Base-by-base conservation (phyloP, 2,329 filamentous ascomycete genomes). In the Hypoxylon sp. region DNA sequence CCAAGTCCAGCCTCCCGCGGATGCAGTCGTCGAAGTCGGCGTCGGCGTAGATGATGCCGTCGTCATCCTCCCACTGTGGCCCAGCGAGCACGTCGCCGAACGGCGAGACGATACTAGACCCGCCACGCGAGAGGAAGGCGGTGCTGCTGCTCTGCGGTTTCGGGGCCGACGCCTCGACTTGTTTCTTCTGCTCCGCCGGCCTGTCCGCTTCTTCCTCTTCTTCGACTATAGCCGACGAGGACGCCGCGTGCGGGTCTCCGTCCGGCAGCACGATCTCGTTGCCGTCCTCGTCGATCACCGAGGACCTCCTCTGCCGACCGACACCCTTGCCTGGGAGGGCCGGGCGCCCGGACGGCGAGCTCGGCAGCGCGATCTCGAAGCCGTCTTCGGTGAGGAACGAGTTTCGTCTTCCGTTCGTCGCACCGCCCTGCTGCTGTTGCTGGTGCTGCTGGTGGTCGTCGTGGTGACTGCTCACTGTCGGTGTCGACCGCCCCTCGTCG, bases 11-110 rank as follows among this genome's bases (percentile, higher is more conserved):
- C 48, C 91, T 79, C 0, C 92, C 93, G 8, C 91, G 81, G 64
- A 92, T 84, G 67, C 93, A 97, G 65, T 97, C 92, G 43, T 96
- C 90, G 68, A 97, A 88, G 69, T 97, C 92, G 3, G 93, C 88
- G 63, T 95, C 90, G 0, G 85, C 81, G 27, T 84, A 83, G 48
- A 92, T 76, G 24, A 97, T 73, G 0, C 85, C 83, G 3, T 85
- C 80, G 52, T 88, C 75, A 58, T 93, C 88, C 57, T 96, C 90
- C 92, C 92, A 97, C 56, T 95, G 78, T 0, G 93, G 93, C 0
- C 90, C 92, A 1, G 86, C 86, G 1, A 97, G 75, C 0, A 94
- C 85, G n/a, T 93, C 84, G 0, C 93, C 94, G 37, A 89, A 80
- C 0, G 93, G 92, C 8, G 85, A 88, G 21, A 96, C 79, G 64